phyloP scores from a whole-genome alignment of 192 early-diverging fungal genomes.

The Gorgonomyces haynaldii region DNA sequence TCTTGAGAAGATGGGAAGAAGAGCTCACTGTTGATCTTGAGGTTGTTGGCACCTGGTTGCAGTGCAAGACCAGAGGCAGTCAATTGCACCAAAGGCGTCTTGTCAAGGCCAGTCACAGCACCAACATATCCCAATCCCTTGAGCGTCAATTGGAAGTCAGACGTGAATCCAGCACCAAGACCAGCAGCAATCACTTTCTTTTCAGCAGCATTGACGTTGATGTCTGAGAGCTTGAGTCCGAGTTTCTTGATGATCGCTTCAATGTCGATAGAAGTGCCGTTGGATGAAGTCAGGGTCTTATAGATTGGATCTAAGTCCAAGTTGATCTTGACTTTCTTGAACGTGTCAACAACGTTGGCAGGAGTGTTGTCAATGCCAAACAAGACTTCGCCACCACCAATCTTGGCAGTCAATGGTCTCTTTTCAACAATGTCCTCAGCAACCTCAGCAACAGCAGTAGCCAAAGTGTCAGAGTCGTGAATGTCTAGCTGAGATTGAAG shows the following conservation, averaged over 20 bases:
- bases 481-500: constrained; percentile 9
- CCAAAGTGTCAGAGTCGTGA: background rate
- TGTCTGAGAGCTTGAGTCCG: constrained; percentile 5
- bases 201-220: constrained; percentile 9
- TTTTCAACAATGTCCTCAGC: constrained; percentile 7
- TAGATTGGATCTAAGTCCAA: background rate
- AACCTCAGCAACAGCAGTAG: constrained; percentile 11
- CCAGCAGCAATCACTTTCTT: constrained; percentile 4
- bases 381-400: background rate
- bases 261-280: background rate
- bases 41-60: constrained; percentile 9
- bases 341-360: constrained; percentile 7
- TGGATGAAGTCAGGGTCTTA: too few species aligned
- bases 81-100: background rate
- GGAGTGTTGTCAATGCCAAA: background rate
- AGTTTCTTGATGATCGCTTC: constrained; percentile 10
- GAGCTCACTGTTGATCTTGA: constrained; percentile 4
- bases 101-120: constrained; percentile 3
- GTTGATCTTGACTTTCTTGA: background rate
- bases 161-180: constrained; percentile 9
- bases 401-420: background rate
- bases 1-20: constrained; percentile 9
- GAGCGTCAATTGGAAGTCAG: constrained; percentile 12
- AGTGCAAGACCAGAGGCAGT: constrained; percentile 3
- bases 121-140: constrained; percentile 13